A percentile compares a stretch with the other conserved stretches of the same genome.
Conservation (phyloP, 78 protist species). For the Chrysochromulina parva region DNA sequence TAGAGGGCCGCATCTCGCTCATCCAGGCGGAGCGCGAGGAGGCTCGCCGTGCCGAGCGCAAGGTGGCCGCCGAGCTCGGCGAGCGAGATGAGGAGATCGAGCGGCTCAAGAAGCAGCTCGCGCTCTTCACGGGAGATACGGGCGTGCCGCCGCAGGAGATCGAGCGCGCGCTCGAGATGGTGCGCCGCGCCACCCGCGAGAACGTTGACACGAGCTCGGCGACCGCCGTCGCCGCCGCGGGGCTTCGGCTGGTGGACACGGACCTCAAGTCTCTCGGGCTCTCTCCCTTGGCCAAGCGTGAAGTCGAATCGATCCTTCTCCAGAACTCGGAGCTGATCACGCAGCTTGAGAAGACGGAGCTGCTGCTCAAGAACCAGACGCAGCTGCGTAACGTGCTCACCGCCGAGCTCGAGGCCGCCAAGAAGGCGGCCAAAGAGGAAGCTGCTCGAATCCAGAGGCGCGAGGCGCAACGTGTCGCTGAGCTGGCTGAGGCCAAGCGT, state of each 20-base stretch:
- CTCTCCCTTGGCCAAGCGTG: neutral
- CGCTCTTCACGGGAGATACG: neutral
- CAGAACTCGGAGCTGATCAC: neutral
- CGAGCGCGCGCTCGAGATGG: neutral
- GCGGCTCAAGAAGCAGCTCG: neutral
- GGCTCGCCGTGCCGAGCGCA: neutral
- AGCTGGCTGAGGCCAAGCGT: neutral
- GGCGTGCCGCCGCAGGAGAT: neutral
- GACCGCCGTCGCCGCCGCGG: neutral
- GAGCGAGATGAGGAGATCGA: neutral
- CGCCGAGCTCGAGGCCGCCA: neutral
- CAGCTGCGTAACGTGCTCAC: neutral
- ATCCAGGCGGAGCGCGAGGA: neutral
- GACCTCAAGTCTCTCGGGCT: neutral
- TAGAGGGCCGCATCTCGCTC: neutral
- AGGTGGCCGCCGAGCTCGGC: neutral
- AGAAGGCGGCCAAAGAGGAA: neutral
- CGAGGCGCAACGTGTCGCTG: neutral
- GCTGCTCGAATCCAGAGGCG: no score
- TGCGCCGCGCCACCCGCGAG: neutral
- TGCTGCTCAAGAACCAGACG: neutral
- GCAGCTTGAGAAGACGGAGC: neutral
- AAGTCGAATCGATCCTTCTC: neutral
- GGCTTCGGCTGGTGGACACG: neutral
- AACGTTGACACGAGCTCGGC: neutral